Evolutionary conservation across 345 rosid genomes (phyloP).

Genomic region (Brassica napus): DNA sequence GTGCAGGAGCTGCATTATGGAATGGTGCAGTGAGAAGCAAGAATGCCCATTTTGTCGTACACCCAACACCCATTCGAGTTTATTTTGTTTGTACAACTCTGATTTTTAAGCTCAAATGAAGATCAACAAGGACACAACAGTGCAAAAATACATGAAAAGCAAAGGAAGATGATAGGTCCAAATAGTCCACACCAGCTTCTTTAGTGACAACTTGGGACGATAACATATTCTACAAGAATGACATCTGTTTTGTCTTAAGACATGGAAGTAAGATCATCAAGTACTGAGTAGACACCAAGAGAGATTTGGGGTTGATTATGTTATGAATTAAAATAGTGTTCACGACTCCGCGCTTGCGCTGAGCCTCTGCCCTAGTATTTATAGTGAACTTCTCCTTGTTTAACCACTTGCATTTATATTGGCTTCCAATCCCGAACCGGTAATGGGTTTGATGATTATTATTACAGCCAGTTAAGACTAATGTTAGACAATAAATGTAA

Average conservation of each 20-base stretch:
- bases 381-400: no score
- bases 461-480: no score
- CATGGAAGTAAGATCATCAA: background rate
- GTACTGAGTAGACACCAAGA: no score
- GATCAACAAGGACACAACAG: background rate
- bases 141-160: background rate
- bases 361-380: no score
- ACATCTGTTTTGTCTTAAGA: background rate
- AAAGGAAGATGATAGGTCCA: background rate
- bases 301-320: no score
- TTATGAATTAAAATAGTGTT: no score
- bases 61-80: conserved; percentile 75
- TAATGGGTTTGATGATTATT: no score
- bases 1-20: conserved; percentile 91
- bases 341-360: no score
- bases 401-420: no score
- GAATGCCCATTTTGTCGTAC: conserved; percentile 96
- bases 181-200: background rate
- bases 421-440: no score
- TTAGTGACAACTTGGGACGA: background rate
- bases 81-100: conserved; percentile 83
- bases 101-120: conserved; percentile 61
- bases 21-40: conserved; percentile 97
- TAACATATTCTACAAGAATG: background rate
- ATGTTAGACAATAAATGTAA: no score